Base-by-base conservation (phyloP, 345 rosid species). In the Raphanus raphanistrum region DNA sequence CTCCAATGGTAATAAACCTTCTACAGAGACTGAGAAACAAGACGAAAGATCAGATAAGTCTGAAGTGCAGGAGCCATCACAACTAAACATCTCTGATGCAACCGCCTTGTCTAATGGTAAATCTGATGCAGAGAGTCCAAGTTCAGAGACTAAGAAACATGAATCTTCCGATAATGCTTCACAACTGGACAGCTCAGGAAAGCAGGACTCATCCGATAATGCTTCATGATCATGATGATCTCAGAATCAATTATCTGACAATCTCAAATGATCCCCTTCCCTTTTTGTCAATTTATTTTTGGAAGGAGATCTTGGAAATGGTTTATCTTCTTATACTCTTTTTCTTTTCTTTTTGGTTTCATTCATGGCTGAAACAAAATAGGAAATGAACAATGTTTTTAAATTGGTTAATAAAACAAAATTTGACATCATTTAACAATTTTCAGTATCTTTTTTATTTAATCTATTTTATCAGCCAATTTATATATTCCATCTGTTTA, bases 261-360 rank as follows among this genome's bases (percentile, higher is more conserved):
- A 54, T 66, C 59, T 71, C 76, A 38, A 43, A 43, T n/a, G 81
- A 59, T 67, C 57, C 61, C 43, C 57, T 61, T 70, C 65, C 82
- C 75, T 70, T 79, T 69, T 74, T 68, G 79, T 74, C 74, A 73
- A 78, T 68, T 73, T 77, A 2, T 28, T 28, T 75, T 79, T 79
- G 75, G 78, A 74, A 74, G 38, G 71, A 74, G 82, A 74, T 71
- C 67, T 68, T 79, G 66, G 26, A 79, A 35, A 63, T 74, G 68
- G 63, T 79, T 50, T 73, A 57, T 77, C 67, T 77, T 58, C 41
- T 43, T 16, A 5, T 57, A 6, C 62, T 57, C 7, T 50, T 15
- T 50, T 50, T 41, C 1, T 38, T 13, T 48, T 50, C 57, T 5
- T 50, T 50, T 71, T 63, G 13, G 31, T 68, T 63, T 70, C 78